phyloP scores from a whole-genome alignment of 306 rosid species.

The Ormosia emarginata region DNA sequence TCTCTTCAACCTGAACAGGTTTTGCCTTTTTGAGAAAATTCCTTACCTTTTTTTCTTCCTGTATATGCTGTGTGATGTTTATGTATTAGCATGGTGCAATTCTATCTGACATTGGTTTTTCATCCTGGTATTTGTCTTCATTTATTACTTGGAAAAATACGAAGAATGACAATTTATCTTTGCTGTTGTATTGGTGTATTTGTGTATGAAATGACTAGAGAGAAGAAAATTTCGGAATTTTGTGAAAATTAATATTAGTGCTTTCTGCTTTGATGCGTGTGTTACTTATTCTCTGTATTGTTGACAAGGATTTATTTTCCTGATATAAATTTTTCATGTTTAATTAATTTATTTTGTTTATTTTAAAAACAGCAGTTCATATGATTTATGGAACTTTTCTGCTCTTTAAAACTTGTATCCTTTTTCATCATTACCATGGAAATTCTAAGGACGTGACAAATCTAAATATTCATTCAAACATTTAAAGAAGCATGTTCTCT shows the following conservation, averaged over 20 bases:
- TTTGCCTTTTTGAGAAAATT: background rate
- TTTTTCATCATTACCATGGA: conserved; percentile 6
- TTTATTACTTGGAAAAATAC: conserved; percentile 6
- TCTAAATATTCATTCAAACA: background rate
- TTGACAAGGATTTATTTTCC: background rate
- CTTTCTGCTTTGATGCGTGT: background rate
- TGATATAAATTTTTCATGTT: background rate
- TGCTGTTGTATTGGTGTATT: background rate
- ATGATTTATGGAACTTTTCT: background rate
- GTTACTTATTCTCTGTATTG: background rate
- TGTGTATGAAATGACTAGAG: background rate
- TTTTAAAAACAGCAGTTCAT: background rate
- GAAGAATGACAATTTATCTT: background rate
- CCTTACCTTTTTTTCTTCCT: background rate
- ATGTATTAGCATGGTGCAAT: background rate
- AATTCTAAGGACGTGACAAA: background rate
- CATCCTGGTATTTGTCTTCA: conserved; percentile 6
- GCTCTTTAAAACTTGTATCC: background rate
- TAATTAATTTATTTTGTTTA: background rate
- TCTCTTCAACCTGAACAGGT: conserved; percentile 96
- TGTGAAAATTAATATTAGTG: background rate
- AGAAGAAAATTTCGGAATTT: background rate
- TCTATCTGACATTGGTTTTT: conserved; percentile 16
- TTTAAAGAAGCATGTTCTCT: background rate
- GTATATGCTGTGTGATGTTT: background rate